Conservation (phyloP, 257 asterid species). For the Jacaranda copaia region DNA sequence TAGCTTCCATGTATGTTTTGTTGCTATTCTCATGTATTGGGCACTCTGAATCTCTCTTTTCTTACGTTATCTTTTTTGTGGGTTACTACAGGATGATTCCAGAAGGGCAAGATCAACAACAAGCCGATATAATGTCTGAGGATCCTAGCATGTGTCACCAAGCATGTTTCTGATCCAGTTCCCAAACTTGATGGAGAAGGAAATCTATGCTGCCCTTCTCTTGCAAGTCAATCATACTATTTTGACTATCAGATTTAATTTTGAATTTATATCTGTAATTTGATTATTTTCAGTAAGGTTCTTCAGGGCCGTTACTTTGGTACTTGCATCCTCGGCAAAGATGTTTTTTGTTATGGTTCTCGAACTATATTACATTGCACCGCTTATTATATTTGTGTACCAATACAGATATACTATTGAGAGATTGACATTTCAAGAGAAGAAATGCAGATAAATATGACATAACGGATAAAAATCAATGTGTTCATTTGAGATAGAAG, state of each 20-base stretch:
- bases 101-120: constrained; percentile 68
- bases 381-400: neutral
- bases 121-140: constrained; percentile 65
- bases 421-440: neutral
- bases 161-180: constrained; percentile 27
- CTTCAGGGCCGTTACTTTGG: neutral
- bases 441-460: neutral
- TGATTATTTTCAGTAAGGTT: neutral
- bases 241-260: constrained; percentile 16
- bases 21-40: constrained; percentile 6
- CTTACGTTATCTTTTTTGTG: constrained; percentile 18
- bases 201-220: constrained; percentile 40
- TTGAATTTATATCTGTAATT: neutral
- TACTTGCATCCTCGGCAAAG: too few relatives aligned
- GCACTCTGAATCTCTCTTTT: neutral
- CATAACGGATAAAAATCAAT: constrained; percentile 4
- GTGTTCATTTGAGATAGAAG: constrained; percentile 20
- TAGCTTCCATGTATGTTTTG: constrained; percentile 66
- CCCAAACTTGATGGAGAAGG: constrained; percentile 53
- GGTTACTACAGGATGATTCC: constrained; percentile 75
- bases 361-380: too few relatives aligned
- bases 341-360: too few relatives aligned
- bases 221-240: constrained; percentile 24
- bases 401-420: neutral
- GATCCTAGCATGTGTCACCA: constrained; percentile 15